Base-by-base conservation (phyloP, 2,329 filamentous ascomycete genomes). In the Cladobotryum mycophilum region DNA sequence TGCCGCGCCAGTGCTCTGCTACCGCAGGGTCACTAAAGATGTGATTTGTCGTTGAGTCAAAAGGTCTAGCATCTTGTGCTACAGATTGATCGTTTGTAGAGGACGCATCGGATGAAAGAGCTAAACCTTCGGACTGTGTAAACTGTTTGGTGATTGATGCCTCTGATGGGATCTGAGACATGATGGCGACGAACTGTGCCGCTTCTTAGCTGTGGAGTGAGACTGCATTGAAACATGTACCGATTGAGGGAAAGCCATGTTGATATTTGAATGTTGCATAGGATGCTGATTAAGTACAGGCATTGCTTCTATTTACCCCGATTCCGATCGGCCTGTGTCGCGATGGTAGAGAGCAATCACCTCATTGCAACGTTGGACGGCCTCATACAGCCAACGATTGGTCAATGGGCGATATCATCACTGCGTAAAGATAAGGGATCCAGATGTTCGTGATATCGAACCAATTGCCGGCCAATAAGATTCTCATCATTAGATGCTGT, bases 1-100 rank as follows among this genome's bases (percentile, higher is more conserved):
- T 60, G 4, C 65, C 65, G 2, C 70, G 67, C 73, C 78, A 82
- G 57, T 78, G 71, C n/a, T 76, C 72, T 1, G 78, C 76, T 2
- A 77, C 66, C 3, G 69, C 67, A 2, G 76, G 72, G 45, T 81
- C 76, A 0, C 71, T 66, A 56, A 82, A 82, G 35, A 68, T 49
- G 42, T 75, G 70, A n/a, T 68, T 64, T 2, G 62, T 55, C 1
- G 56, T 53, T 0, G 62, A 60, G 6, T 53, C 49, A 18, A 55
- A 55, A 7, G 33, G 15, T 22, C n/a, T 40, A 25, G 46, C 14
- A 25, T n/a, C 25, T 14, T 34, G 37, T 15, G 40, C 14, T 3
- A 8, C 13, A 56, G 56, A 36, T 57, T 56, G 36, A 58, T 60
- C 30, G 3, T 35, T 41, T 5, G 41, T 37, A 12, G 45, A 45